These are phyloP conservation scores for Hymenoscyphus fructigenus DNA, from an alignment of 2,329 filamentous ascomycete genomes.

Conservation along the genomic window DNA sequence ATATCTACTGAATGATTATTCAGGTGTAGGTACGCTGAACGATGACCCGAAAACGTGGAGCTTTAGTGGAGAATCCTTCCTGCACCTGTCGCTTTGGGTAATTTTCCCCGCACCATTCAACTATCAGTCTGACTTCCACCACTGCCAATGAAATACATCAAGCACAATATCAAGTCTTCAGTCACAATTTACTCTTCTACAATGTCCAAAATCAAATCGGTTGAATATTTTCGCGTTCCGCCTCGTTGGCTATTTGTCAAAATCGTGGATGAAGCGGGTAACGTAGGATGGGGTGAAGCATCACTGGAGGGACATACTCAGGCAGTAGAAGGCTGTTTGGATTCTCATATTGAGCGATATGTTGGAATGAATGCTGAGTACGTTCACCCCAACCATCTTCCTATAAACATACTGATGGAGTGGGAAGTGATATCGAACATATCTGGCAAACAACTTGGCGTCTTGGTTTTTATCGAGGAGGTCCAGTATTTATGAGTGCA, in stretches of 20 bases:
- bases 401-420: neutral
- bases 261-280: conserved; percentile 64
- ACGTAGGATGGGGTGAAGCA: conserved; percentile 72
- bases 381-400: conserved; percentile 16
- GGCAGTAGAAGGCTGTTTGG: conserved; percentile 71
- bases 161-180: too few relatives aligned
- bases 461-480: conserved; percentile 72
- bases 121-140: neutral
- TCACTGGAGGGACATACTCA: conserved; percentile 72
- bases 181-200: conserved; percentile 7
- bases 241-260: conserved; percentile 79
- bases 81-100: too few relatives aligned
- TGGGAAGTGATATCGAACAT: conserved; percentile 68
- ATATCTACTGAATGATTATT: too few relatives aligned
- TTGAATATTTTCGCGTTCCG: conserved; percentile 74
- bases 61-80: too few relatives aligned
- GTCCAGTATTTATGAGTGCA: conserved; percentile 78
- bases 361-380: conserved; percentile 70
- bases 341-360: conserved; percentile 63
- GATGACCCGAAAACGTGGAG: too few relatives aligned
- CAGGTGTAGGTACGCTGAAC: too few relatives aligned
- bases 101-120: too few relatives aligned
- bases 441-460: conserved; percentile 77
- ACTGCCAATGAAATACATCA: too few relatives aligned
- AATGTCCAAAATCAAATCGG: conserved; percentile 63